Conservation (phyloP, 2,329 filamentous ascomycete species). For the Colletotrichum plurivorum region DNA sequence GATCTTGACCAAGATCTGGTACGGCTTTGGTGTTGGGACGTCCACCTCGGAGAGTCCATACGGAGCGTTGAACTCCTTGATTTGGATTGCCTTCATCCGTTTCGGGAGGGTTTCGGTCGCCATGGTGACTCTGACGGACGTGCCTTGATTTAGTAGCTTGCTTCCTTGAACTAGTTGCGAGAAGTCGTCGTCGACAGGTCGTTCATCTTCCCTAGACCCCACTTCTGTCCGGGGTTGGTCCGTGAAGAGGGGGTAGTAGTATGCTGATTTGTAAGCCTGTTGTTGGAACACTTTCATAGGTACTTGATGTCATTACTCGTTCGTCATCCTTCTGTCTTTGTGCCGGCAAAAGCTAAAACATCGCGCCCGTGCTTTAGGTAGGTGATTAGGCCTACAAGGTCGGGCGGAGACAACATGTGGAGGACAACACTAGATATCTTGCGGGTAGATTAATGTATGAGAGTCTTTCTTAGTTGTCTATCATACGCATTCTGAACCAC, state of each 20-base stretch:
- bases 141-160: background rate
- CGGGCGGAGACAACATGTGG: too few relatives aligned
- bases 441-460: too few relatives aligned
- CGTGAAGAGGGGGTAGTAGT: background rate
- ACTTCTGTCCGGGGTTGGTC: background rate
- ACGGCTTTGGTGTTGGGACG: conserved; percentile 28
- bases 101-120: background rate
- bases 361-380: too few relatives aligned
- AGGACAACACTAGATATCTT: too few relatives aligned
- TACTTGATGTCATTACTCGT: background rate
- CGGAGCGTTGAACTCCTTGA: conserved; percentile 25
- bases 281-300: background rate
- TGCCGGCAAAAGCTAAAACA: too few relatives aligned
- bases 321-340: background rate
- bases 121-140: background rate
- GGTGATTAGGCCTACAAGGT: too few relatives aligned
- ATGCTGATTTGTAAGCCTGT: background rate
- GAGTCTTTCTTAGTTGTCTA: too few relatives aligned
- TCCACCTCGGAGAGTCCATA: conserved; percentile 28
- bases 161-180: too few relatives aligned
- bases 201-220: background rate
- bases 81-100: background rate
- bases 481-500: too few relatives aligned
- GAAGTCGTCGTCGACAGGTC: too few relatives aligned
- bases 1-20: conserved; percentile 38